A percentile compares a stretch with the other conserved stretches of the same genome.
phyloP scores from a whole-genome alignment of 257 asterid species.

The Solanum appendiculatum region DNA sequence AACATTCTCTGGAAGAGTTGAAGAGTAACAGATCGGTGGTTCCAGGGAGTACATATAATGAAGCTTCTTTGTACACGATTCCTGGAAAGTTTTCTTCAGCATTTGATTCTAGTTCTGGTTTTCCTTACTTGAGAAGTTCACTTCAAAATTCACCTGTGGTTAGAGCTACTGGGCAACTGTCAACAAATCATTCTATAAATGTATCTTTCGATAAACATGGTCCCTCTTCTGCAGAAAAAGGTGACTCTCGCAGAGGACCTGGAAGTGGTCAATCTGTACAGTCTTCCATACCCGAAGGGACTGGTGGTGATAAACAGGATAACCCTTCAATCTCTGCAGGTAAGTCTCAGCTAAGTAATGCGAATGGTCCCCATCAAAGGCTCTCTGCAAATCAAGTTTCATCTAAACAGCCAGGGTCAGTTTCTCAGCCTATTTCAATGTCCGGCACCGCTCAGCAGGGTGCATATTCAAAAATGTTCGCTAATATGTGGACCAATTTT shows the following conservation, averaged over 20 bases:
- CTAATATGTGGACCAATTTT: slow-evolving; percentile 36
- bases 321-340: slow-evolving; percentile 23
- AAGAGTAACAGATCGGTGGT: slow-evolving; percentile 28
- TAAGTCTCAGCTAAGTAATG: slow-evolving; percentile 15
- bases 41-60: slow-evolving; percentile 23
- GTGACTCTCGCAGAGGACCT: slow-evolving; percentile 14
- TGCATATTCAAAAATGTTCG: slow-evolving; percentile 18
- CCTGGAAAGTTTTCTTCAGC: slow-evolving; percentile 37
- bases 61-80: slow-evolving; percentile 19
- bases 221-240: slow-evolving; percentile 28
- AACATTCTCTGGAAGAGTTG: slow-evolving; percentile 29
- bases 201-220: slow-evolving; percentile 20
- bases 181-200: slow-evolving; percentile 7
- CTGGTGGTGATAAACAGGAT: slow-evolving; percentile 16
- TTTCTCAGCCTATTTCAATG: slow-evolving; percentile 25
- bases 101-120: slow-evolving; percentile 25
- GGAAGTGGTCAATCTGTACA: slow-evolving; percentile 18
- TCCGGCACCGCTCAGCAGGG: slow-evolving; percentile 27
- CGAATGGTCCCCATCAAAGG: slow-evolving; percentile 25
- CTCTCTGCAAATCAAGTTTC: slow-evolving; percentile 25
- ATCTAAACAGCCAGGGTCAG: slow-evolving; percentile 16
- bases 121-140: slow-evolving; percentile 32
- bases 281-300: slow-evolving; percentile 27
- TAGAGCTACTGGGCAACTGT: slow-evolving; percentile 29
- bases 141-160: slow-evolving; percentile 38